These are phyloP conservation scores for Diplotaxis tenuifolia DNA, from an alignment of 345 rosid species.

Conservation along the genomic window DNA sequence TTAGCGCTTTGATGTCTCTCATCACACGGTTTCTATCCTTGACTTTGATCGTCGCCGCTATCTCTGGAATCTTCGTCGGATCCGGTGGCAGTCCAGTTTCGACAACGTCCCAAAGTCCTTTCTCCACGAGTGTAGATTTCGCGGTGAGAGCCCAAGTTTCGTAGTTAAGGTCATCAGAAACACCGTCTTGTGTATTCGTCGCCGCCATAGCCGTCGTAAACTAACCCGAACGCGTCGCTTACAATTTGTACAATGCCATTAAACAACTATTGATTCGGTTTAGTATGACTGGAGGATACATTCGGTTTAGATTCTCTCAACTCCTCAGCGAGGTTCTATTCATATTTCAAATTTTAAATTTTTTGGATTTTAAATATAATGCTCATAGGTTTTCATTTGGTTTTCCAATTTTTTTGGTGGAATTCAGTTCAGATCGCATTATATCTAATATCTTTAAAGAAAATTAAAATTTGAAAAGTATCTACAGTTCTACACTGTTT, in stretches of 20 bases:
- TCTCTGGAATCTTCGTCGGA: too few relatives aligned
- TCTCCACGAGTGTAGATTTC: not conserved
- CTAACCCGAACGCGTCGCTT: not conserved
- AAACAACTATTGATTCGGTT: not conserved
- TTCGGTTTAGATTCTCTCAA: not conserved
- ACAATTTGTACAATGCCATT: not conserved
- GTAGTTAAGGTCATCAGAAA: conserved; percentile 1
- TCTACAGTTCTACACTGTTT: not conserved
- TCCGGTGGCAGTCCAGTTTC: too few relatives aligned
- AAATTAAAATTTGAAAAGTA: not conserved
- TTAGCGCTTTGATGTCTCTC: not conserved
- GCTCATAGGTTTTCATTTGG: not conserved
- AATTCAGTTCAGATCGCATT: not conserved
- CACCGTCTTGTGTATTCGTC: not conserved
- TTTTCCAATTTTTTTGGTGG: not conserved
- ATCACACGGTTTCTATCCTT: not conserved
- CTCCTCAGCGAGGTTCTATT: not conserved
- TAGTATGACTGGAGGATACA: not conserved
- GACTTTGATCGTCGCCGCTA: too few relatives aligned
- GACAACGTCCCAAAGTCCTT: conserved; percentile 19
- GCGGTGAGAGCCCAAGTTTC: conserved; percentile 7
- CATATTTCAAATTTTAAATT: not conserved
- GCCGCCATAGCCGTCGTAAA: conserved; percentile 15
- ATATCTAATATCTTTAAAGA: not conserved
- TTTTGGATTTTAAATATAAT: not conserved